Base-by-base conservation (phyloP, 768 basidiomycete species). In the Tricholoma hemisulphureum region DNA sequence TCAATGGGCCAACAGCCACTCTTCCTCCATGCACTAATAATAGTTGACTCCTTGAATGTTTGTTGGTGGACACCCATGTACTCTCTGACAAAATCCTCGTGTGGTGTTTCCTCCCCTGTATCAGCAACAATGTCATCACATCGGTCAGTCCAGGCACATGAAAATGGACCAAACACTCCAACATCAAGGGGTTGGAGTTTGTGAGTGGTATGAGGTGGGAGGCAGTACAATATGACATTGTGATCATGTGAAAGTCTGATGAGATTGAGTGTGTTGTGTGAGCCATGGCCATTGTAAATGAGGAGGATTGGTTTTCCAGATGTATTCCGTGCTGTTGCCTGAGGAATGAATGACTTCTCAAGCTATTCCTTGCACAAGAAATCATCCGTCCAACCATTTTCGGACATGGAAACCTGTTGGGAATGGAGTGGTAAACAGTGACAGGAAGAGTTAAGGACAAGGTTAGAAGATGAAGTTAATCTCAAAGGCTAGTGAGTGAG, bases 151-250 rank as follows among this genome's bases (percentile, higher is more conserved):
- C 76, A 80, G 16, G 53, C 63, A 1, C 18, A 53, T 24, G 67
- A 63, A 2, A 78, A 51, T 2, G 72, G 74, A 1, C 67, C 71
- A 62, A 81, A 81, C n/a, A 72, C 68, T 1, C 74, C 75, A 60
- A 81, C 74, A 64, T 81, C 73, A 32, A 75, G n/a, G 0, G 79
- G 78, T 61, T 82, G 80, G 1, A 79, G 71, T 10, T n/a, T n/a
- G n/a, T n/a, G n/a, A n/a, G n/a, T n/a, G n/a, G n/a, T n/a, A n/a
- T n/a, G n/a, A n/a, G n/a, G 29, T 31, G 75, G 80, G 16, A 80
- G 68, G 21, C 61, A 68, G 45, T 73, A 68, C 8, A 79, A 37
- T 2, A 69, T 45, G 45, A 81, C 70, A 29, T 67, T 64, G 53
- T 74, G 55, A 32, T 65, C 35, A 4, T 57, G 29, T 6, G 73